Percentiles rank a stretch among this genome's conserved stretches.
These are phyloP conservation scores for Mortierella sp. DNA, from an alignment of 371 early-diverging fungal genomes.

Conservation along the genomic window DNA sequence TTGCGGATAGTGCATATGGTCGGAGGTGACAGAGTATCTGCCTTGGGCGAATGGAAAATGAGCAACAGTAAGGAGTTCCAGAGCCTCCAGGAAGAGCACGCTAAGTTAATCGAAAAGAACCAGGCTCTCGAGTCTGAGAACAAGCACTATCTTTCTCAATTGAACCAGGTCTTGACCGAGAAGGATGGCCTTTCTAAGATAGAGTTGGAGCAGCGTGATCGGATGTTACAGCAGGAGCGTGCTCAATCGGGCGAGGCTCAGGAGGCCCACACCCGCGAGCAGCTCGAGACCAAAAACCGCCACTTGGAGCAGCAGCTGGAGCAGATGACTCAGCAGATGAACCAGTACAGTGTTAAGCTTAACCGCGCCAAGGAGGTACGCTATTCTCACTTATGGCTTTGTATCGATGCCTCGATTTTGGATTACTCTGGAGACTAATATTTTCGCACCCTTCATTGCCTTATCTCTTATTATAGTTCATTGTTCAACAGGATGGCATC, in stretches of 20 bases:
- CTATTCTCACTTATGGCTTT: not conserved
- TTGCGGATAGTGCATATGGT: constrained; percentile 39
- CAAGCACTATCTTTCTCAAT: constrained; percentile 40
- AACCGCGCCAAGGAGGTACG: constrained; percentile 84
- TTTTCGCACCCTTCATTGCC: not conserved
- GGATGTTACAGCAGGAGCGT: constrained; percentile 45
- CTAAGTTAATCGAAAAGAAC: constrained; percentile 26
- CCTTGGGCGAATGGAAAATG: constrained; percentile 46
- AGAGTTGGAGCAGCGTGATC: constrained; percentile 32
- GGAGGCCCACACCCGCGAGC: constrained; percentile 57
- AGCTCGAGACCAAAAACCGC: constrained; percentile 60
- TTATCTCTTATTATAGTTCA: constrained; percentile 24
- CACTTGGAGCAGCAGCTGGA: constrained; percentile 62
- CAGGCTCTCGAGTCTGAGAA: constrained; percentile 53
- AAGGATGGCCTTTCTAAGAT: constrained; percentile 43
- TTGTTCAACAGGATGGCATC: constrained; percentile 40
- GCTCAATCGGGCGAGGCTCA: constrained; percentile 55
- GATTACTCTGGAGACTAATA: not conserved
- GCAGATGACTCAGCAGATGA: constrained; percentile 72
- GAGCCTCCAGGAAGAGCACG: constrained; percentile 27
- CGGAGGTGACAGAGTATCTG: constrained; percentile 28
- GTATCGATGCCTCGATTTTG: not conserved
- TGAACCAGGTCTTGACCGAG: constrained; percentile 40
- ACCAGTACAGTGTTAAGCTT: constrained; percentile 63
- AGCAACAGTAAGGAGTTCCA: constrained; percentile 38